phyloP scores from a whole-genome alignment of 768 basidiomycete genomes.

The Suillus paluster region DNA sequence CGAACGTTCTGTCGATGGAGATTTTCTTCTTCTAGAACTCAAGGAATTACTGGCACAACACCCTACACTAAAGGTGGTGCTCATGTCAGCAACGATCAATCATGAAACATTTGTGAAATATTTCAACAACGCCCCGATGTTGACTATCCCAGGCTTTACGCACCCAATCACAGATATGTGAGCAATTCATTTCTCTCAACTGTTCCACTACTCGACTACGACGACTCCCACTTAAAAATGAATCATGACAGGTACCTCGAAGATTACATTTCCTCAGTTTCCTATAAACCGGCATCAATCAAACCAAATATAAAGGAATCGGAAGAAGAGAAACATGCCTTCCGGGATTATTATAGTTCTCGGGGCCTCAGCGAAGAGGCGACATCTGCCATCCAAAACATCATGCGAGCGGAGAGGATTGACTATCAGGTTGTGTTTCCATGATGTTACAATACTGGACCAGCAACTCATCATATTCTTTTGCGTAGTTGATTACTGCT shows the following conservation, averaged over 20 bases:
- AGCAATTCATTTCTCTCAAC: slow-evolving; percentile 22
- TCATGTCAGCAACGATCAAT: slow-evolving; percentile 97
- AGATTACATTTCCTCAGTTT: slow-evolving; percentile 64
- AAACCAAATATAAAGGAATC: slow-evolving; percentile 35
- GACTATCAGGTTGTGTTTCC: slow-evolving; percentile 64
- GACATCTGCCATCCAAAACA: slow-evolving; percentile 59
- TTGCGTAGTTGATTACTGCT: slow-evolving; percentile 61
- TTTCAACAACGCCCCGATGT: slow-evolving; percentile 78
- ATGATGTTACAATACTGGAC: background rate
- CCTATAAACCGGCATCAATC: slow-evolving; percentile 54
- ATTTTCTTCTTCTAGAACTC: slow-evolving; percentile 85
- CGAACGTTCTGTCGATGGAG: slow-evolving; percentile 89
- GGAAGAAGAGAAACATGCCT: slow-evolving; percentile 44
- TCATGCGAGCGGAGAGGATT: slow-evolving; percentile 64
- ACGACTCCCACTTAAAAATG: background rate
- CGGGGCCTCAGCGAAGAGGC: slow-evolving; percentile 56
- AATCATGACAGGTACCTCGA: slow-evolving; percentile 72
- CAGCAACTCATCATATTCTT: background rate
- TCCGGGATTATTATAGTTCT: slow-evolving; percentile 53
- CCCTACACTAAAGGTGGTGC: slow-evolving; percentile 71
- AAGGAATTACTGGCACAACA: slow-evolving; percentile 73
- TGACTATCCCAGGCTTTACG: slow-evolving; percentile 84
- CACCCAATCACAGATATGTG: slow-evolving; percentile 79
- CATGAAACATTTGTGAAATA: slow-evolving; percentile 84
- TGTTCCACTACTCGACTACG: background rate